These are phyloP conservation scores for Agrostemma githago DNA, from an alignment of 148 eudicot species.

Conservation along the genomic window DNA sequence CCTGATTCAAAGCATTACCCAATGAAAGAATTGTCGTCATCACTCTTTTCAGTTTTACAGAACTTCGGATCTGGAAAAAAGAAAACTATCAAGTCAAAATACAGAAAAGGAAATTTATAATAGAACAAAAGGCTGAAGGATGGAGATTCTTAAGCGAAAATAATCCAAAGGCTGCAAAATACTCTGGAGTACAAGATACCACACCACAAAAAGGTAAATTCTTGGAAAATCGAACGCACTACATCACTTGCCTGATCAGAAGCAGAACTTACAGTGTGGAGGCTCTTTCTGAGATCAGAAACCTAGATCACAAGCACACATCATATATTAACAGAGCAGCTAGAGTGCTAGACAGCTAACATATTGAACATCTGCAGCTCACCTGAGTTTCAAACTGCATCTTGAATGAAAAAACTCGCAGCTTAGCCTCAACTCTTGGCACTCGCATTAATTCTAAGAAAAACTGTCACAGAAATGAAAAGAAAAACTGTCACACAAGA, in stretches of 20 bases:
- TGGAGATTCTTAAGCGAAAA: neutral
- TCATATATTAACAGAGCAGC: constrained; percentile 5
- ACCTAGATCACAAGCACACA: constrained; percentile 40
- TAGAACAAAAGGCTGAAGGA: neutral
- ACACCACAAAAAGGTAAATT: neutral
- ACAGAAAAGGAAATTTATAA: neutral
- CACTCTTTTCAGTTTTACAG: constrained; percentile 64
- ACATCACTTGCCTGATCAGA: constrained; percentile 67
- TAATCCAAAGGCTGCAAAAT: neutral
- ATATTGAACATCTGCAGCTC: constrained; percentile 18
- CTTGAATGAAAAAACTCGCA: constrained; percentile 87
- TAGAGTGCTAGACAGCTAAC: neutral
- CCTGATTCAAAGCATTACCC: constrained; percentile 94
- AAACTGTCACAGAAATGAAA: constrained; percentile 44
- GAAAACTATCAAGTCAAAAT: constrained; percentile 13
- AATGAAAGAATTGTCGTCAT: constrained; percentile 89
- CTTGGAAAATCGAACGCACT: neutral
- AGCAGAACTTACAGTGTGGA: constrained; percentile 55
- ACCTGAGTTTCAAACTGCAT: constrained; percentile 80
- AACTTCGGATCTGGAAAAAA: constrained; percentile 65
- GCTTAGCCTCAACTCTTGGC: constrained; percentile 80
- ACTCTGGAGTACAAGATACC: neutral
- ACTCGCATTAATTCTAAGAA: constrained; percentile 83
- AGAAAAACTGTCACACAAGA: constrained; percentile 1
- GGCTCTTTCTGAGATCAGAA: constrained; percentile 66